Evolutionary conservation across 2,329 filamentous ascomycete species (phyloP).

Genomic region (Colletotrichum gigasporum): DNA sequence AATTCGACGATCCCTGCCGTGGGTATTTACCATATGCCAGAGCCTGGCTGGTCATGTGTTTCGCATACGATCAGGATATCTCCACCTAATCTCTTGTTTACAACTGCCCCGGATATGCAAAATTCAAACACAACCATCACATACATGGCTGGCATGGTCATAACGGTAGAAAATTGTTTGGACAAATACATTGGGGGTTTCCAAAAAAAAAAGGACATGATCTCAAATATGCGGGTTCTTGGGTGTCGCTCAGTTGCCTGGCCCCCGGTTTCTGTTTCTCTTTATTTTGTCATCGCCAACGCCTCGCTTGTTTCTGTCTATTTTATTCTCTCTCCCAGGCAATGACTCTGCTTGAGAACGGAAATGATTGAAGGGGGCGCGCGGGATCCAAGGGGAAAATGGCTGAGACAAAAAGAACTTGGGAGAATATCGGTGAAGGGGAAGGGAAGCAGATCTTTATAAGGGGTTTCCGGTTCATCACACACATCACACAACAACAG

Average conservation of each 20-base stretch:
- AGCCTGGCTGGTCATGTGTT: slow-evolving; percentile 2
- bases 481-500: too few species aligned
- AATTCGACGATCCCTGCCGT: slow-evolving; percentile 13
- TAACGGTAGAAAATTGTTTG: slow-evolving; percentile 25
- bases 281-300: neutral
- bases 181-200: neutral
- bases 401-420: slow-evolving; percentile 3
- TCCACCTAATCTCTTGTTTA: slow-evolving; percentile 26
- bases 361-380: neutral
- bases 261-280: neutral
- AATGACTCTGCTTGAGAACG: neutral
- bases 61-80: slow-evolving; percentile 9
- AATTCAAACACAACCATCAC: neutral
- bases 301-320: neutral
- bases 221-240: neutral
- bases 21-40: neutral
- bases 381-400: neutral
- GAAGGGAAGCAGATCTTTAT: neutral
- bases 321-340: slow-evolving; percentile 5
- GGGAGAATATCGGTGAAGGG: slow-evolving; percentile 5
- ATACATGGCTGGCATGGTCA: slow-evolving; percentile 22
- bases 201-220: slow-evolving; percentile 8
- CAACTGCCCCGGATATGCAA: slow-evolving; percentile 9
- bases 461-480: neutral
- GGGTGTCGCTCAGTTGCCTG: neutral